Conservation (phyloP, 2,329 filamentous ascomycete species). For the Cercospora nicotianae region DNA sequence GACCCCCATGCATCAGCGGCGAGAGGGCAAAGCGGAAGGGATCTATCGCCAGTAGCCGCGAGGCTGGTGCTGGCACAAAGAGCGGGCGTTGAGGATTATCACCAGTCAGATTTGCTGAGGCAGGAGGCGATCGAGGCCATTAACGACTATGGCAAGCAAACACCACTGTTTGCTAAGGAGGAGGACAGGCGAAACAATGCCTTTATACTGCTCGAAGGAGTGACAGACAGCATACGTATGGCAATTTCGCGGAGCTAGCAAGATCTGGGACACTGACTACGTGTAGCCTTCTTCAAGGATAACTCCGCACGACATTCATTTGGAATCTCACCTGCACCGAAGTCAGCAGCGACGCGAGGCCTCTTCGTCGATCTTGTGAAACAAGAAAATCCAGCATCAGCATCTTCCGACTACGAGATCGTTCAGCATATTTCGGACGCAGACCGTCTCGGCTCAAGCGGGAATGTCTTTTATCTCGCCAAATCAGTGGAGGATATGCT, state of each 20-base stretch:
- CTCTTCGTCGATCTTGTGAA: slow-evolving; percentile 36
- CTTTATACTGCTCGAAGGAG: slow-evolving; percentile 33
- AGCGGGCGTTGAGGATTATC: slow-evolving; percentile 52
- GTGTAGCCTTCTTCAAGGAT: slow-evolving; percentile 11
- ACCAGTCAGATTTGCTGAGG: slow-evolving; percentile 44
- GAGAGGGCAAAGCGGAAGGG: slow-evolving; percentile 4
- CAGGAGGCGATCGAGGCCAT: slow-evolving; percentile 48
- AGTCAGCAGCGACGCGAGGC: slow-evolving; percentile 25
- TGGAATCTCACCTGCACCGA: slow-evolving; percentile 32
- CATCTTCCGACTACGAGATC: slow-evolving; percentile 22
- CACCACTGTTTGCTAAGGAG: slow-evolving; percentile 43
- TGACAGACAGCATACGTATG: slow-evolving; percentile 27
- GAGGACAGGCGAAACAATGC: slow-evolving; percentile 22
- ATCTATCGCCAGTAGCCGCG: slow-evolving; percentile 46
- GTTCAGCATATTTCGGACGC: slow-evolving; percentile 6
- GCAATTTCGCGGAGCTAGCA: neutral
- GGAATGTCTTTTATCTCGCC: slow-evolving; percentile 26
- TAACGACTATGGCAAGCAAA: slow-evolving; percentile 48
- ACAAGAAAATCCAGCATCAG: slow-evolving; percentile 27
- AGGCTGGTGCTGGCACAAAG: slow-evolving; percentile 54
- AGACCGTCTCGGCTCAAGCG: slow-evolving; percentile 10
- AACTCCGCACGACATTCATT: slow-evolving; percentile 24
- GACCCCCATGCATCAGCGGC: slow-evolving; percentile 32
- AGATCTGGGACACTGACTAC: neutral
- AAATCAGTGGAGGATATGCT: slow-evolving; percentile 24